phyloP scores from a whole-genome alignment of 441 rosid genomes.

The Sinapis alba region DNA sequence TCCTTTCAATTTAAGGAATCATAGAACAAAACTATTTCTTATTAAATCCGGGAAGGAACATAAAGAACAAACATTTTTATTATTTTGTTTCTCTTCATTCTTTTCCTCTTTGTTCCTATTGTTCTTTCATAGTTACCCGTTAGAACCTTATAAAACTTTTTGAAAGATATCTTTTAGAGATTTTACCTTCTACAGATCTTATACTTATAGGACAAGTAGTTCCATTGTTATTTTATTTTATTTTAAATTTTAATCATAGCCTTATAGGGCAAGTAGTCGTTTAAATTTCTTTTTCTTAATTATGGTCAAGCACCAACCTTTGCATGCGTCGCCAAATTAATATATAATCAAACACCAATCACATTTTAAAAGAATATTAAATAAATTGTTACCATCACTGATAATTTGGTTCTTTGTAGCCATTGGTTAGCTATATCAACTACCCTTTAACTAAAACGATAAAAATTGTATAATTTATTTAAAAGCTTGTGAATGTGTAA shows the following conservation, averaged over 20 bases:
- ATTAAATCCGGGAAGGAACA: too few relatives aligned
- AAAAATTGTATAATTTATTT: background rate
- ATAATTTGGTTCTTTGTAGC: background rate
- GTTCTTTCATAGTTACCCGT: too few relatives aligned
- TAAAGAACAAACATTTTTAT: too few relatives aligned
- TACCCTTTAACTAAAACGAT: conserved; percentile 1
- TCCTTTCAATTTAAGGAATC: too few relatives aligned
- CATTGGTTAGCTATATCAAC: conserved; percentile 16
- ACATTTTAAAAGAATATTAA: background rate
- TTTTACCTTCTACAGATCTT: conserved; percentile 21
- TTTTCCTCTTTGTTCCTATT: too few relatives aligned
- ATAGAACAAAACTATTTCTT: too few relatives aligned
- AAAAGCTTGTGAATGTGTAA: conserved; percentile 24
- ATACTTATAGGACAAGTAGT: conserved; percentile 24
- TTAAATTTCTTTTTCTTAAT: background rate
- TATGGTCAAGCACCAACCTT: conserved; percentile 29
- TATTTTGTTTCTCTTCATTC: too few relatives aligned
- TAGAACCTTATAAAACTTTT: too few relatives aligned
- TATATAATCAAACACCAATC: conserved; percentile 23
- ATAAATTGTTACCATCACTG: conserved; percentile 1
- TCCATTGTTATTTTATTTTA: background rate
- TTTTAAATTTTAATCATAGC: background rate
- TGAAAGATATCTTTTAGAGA: background rate
- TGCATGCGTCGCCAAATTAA: conserved; percentile 29
- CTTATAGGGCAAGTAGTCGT: conserved; percentile 32